These are phyloP conservation scores for Coemansia sp. DNA, from an alignment of 192 early-diverging fungal species.

Conservation along the genomic window DNA sequence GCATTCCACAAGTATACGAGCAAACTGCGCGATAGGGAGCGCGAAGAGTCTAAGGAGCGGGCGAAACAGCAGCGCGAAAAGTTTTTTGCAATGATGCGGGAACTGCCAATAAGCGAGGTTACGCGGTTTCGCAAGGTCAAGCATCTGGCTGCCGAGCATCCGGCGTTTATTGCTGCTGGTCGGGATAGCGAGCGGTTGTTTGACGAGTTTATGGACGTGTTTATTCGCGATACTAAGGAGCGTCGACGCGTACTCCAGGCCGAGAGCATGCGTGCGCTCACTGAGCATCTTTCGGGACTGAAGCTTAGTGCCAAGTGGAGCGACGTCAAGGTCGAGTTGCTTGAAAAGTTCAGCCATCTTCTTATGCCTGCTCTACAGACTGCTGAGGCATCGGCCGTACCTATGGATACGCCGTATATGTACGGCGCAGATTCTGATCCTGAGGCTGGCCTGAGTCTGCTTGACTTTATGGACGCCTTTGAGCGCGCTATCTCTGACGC, in stretches of 20 bases:
- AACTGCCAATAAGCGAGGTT: constrained; percentile 55
- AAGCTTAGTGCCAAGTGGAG: constrained; percentile 26
- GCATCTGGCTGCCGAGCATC: constrained; percentile 63
- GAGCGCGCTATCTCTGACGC: constrained; percentile 67
- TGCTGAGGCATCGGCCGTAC: constrained; percentile 4
- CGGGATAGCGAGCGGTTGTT: constrained; percentile 67
- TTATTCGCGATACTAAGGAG: constrained; percentile 69
- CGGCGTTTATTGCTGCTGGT: constrained; percentile 63
- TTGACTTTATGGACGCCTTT: constrained; percentile 81
- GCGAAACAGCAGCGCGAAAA: constrained; percentile 55
- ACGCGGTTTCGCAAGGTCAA: constrained; percentile 57
- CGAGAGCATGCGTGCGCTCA: constrained; percentile 60
- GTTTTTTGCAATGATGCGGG: constrained; percentile 61
- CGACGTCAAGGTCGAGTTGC: constrained; percentile 22
- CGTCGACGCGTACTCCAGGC: constrained; percentile 60
- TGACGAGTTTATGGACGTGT: constrained; percentile 71
- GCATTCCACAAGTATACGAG: constrained; percentile 76
- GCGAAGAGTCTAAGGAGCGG: constrained; percentile 7
- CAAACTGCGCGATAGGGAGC: constrained; percentile 58
- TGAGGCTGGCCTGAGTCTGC: constrained; percentile 66
- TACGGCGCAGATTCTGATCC: constrained; percentile 25
- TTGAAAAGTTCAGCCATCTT: constrained; percentile 21
- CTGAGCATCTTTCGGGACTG: constrained; percentile 17
- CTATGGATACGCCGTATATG: constrained; percentile 22
- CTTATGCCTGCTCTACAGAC: constrained; percentile 41